Base-by-base conservation (phyloP, 2,329 filamentous ascomycete genomes). In the Fusarium sterilihyphosum region DNA sequence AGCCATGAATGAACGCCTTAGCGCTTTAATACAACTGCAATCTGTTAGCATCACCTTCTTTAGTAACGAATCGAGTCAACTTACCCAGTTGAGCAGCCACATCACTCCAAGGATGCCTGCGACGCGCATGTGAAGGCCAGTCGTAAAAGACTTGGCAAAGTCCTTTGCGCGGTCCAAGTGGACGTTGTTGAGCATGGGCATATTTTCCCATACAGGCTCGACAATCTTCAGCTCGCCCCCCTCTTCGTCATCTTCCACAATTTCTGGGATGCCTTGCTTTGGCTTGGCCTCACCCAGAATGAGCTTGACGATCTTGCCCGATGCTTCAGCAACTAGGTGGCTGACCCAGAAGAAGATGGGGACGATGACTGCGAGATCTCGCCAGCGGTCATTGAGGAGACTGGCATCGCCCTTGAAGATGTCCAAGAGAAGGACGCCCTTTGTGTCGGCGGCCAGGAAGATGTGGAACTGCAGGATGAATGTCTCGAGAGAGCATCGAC, bases 401-500 rank as follows among this genome's bases (percentile, higher is more conserved):
- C 67, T 77, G 22, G 75, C 77, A 29, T 79, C 75, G 5, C 73
- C 74, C 8, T 75, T 72, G 71, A 80, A 78, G 12, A 66, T 35
- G 20, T 78, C 78, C 17, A 80, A 47, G 12, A 80, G 71, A 13
- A 92, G 83, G 8, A 88, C 73, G 0, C 87, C 88, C 38, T 85
- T 86, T 5, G 88, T 87, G 74, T 92, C 89, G 6, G 86, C 88
- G 5, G 88, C 89, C 14, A 92, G 85, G 86, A 88, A 90, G 61
- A 91, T 84, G 78, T 92, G 91, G 77, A 87, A 87, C 73, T 91
- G 89, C 43, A 92, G 81, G 11, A 90, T 83, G 71, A 89, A 91
- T 2, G 88, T 87, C 79, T 92, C 90, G 3, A 91, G 84, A 1
- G 89, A 89, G 66, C 86, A 87, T 11, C 83, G 82, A 4, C 91